phyloP scores from a whole-genome alignment of 192 early-diverging fungal genomes.

The Lobosporangium transversale region DNA sequence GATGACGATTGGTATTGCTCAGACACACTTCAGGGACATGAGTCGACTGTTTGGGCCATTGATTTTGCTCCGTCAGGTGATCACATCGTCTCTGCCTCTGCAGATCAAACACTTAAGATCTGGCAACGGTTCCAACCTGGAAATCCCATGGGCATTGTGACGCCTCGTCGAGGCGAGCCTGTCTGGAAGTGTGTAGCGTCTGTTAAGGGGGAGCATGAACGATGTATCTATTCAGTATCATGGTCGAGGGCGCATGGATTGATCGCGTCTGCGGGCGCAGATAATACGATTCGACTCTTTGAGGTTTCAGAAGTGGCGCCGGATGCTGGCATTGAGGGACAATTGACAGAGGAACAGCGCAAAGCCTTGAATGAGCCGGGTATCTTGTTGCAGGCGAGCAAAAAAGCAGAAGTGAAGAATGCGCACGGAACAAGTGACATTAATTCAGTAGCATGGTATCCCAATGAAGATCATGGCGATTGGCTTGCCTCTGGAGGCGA shows the following conservation, averaged over 20 bases:
- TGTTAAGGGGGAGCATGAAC: conserved; percentile 75
- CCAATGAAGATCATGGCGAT: conserved; percentile 65
- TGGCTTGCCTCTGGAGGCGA: conserved; percentile 92
- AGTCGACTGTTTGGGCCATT: conserved; percentile 92
- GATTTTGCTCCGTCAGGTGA: conserved; percentile 83
- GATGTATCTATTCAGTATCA: conserved; percentile 93
- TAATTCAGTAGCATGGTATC: conserved; percentile 91
- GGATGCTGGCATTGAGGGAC: neutral
- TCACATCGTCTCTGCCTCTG: conserved; percentile 81
- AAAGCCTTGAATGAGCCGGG: conserved; percentile 38
- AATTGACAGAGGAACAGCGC: conserved; percentile 23
- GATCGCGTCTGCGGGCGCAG: conserved; percentile 86
- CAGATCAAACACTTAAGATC: conserved; percentile 85
- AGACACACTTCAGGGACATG: conserved; percentile 85
- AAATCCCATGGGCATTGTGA: conserved; percentile 60
- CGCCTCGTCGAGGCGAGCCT: conserved; percentile 61
- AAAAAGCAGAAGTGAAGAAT: conserved; percentile 57
- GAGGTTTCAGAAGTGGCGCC: conserved; percentile 22
- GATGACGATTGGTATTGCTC: conserved; percentile 97
- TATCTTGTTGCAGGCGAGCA: conserved; percentile 15
- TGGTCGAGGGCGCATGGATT: conserved; percentile 82
- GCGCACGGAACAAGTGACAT: conserved; percentile 91
- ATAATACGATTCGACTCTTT: conserved; percentile 82
- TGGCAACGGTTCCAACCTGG: conserved; percentile 71
- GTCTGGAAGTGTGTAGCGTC: conserved; percentile 77